Evolutionary conservation across 1,284 basidiomycete species (phyloP), one percentile per base, ranked within the genome.

Genomic region (Cerrena zonata): DNA sequence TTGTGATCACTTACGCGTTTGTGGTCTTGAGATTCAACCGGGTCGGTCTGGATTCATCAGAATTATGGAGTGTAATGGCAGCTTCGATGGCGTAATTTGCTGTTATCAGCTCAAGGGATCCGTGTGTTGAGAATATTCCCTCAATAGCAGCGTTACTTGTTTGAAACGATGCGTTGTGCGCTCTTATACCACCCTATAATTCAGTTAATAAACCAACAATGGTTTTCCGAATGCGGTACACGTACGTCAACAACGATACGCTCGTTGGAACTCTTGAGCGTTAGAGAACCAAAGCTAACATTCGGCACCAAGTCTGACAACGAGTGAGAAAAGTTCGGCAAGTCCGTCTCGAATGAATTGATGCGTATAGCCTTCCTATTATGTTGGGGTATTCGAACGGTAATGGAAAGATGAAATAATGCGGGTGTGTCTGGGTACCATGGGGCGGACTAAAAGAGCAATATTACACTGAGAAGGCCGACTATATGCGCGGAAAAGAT

Each of bases 81-180:
- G 66, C 64, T 11, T 63, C 47, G 48, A 80, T 71, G n/a, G 34
- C 54, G 2, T 62, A 66, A 53, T 76, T 76, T 24, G 62, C 51
- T 1, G 73, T 74, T 18, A 46, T 23, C 19, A 81, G 53, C 1
- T 53, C 53, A 12, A 80, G 65, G 2, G 59, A 61, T 0, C 64
- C 62, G 4, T 64, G 60, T 5, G 61, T 58, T 36, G 65, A 65
- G 61, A 71, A 78, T 22, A 60, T 58, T 5, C 79, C 78, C 2
- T 60, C 53, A 50, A 80, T 72, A 11, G 57, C 56, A 21, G 65
- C 67, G 43, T 76, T 72, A 0, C 61, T 38, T 0, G 69, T 70
- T 18, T 54, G 50, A 39, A 78, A 53, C 4, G 27, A 47, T 10
- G 65, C 68, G 5, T 57, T 51, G 2, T 64, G 58, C 0, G 65